Conservation (phyloP, 1,284 basidiomycete species). For the Ceratobasidium sp. region DNA sequence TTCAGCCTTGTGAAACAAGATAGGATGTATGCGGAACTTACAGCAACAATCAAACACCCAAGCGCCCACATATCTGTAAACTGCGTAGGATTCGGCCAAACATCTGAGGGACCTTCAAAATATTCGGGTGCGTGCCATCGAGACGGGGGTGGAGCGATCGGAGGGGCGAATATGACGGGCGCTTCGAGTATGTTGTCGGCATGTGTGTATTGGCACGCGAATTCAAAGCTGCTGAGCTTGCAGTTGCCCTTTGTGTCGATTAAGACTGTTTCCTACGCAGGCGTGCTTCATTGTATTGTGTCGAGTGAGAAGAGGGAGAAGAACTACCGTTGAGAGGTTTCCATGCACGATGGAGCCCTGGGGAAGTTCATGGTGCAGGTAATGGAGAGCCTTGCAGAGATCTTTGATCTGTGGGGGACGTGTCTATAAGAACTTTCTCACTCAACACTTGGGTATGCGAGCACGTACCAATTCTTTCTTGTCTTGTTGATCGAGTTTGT, state of each 20-base stretch:
- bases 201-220: slow-evolving; percentile 30
- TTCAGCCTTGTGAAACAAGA: neutral
- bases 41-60: slow-evolving; percentile 20
- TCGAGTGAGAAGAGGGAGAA: neutral
- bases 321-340: slow-evolving; percentile 24
- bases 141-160: slow-evolving; percentile 4
- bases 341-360: slow-evolving; percentile 23
- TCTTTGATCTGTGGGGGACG: neutral
- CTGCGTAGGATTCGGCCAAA: slow-evolving; percentile 24
- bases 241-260: neutral
- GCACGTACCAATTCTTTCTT: neutral
- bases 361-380: slow-evolving; percentile 11
- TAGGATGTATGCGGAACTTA: neutral
- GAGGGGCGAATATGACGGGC: slow-evolving; percentile 23
- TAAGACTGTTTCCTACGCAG: slow-evolving; percentile 9
- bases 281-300: neutral
- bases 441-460: neutral
- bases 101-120: neutral
- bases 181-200: slow-evolving; percentile 15
- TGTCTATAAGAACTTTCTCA: too few species aligned
- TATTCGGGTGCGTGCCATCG: slow-evolving; percentile 40
- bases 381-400: neutral
- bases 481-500: neutral
- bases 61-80: slow-evolving; percentile 26
- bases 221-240: slow-evolving; percentile 34